Evolutionary conservation across 2,329 filamentous ascomycete species (phyloP), one percentile per base, ranked within the genome.

Genomic region (Tolypocladium tundrense): DNA sequence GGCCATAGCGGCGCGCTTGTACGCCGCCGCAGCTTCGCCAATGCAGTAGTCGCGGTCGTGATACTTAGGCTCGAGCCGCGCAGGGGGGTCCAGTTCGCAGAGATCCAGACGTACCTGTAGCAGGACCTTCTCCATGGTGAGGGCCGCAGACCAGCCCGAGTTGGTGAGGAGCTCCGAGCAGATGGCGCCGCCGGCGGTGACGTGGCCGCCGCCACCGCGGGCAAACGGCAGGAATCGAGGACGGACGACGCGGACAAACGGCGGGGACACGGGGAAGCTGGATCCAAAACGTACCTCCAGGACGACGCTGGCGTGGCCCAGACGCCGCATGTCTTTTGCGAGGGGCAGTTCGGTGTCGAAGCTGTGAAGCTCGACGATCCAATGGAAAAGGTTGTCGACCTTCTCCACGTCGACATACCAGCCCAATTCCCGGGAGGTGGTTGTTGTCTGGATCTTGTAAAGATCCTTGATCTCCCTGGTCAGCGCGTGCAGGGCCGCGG

Each of bases 291-390:
- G 88, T 48, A 96, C 75, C 71, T 96, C 92, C 13, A 95, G 72
- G 0, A 96, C 85, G 43, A 96, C 76, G 66, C 88, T 91, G 27
- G 77, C 81, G 58, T 88, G 64, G 0, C 77, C 78, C 1, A 75
- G 77, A 2, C 69, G 65, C 68, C 86, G 84, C 84, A 96, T 90
- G 67, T 96, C 91, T 56, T 80, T 68, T 0, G 88, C 86, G 1
- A 97, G 76, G 1, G 88, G 89, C 0, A 94, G 77, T 1, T 74
- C 69, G 0, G 74, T 62, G 31, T 91, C 87, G 66, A 96, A 96
- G 50, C 87, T 90, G 69, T 96, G 92, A 1, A 97, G 76, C 69
- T 96, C 89, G 7, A 95, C 85, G 59, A 96, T 91, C 91, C 91
- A 96, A 66, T 95, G 91, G 66, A 94, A 96, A 61, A 91, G 79